Percentiles rank a stretch among this genome's conserved stretches.
phyloP scores from a whole-genome alignment of 225 moss, liverwort and hornwort species.

The Pseudisothecium myosuroides region DNA sequence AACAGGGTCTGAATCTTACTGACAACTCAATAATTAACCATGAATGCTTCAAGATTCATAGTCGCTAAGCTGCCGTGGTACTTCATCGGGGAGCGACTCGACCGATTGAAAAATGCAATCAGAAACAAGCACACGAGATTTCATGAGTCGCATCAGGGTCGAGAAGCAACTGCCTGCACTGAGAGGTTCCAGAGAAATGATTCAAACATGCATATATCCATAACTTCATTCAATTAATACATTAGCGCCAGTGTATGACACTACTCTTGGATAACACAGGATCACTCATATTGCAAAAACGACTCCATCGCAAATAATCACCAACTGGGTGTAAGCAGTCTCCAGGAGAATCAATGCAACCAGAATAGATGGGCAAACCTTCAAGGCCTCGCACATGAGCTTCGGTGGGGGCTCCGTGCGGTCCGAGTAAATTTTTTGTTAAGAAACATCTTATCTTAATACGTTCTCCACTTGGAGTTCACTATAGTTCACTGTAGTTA shows the following conservation, averaged over 20 bases:
- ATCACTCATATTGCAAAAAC: not conserved
- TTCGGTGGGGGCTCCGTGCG: too few relatives aligned
- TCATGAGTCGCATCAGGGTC: slow-evolving; percentile 35
- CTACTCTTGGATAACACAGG: not conserved
- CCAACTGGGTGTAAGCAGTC: not conserved
- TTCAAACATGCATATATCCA: not conserved
- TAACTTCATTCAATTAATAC: not conserved
- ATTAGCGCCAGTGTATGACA: not conserved
- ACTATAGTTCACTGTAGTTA: too few relatives aligned
- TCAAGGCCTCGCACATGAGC: too few relatives aligned
- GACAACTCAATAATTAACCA: not conserved
- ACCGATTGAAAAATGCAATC: not conserved
- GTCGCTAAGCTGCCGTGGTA: not conserved
- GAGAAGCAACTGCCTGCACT: slow-evolving; percentile 57
- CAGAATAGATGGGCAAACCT: not conserved
- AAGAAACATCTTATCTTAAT: too few relatives aligned
- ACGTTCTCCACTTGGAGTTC: too few relatives aligned
- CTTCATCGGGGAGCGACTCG: not conserved
- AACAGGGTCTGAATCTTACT: not conserved
- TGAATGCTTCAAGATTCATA: not conserved
- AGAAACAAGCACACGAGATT: slow-evolving; percentile 36
- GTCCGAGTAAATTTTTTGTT: too few relatives aligned
- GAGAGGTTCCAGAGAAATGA: slow-evolving; percentile 15
- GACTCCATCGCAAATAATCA: not conserved
- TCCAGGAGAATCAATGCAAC: not conserved